Percentiles rank a stretch among this genome's conserved stretches.
These are phyloP conservation scores for Bauhinia variegata DNA, from an alignment of 306 rosid genomes.

Conservation along the genomic window DNA sequence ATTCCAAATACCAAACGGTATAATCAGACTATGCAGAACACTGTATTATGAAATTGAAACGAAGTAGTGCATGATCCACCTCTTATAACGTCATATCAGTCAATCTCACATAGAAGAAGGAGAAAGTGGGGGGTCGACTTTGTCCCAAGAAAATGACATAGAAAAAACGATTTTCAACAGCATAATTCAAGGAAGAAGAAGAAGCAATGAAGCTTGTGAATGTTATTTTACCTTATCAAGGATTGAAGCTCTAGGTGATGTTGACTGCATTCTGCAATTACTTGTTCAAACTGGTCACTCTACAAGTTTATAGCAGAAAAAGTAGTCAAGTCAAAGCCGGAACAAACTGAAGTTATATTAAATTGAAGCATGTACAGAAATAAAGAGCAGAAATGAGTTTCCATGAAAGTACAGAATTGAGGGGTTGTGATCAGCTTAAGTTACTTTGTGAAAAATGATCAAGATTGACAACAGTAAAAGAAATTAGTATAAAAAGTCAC, in stretches of 20 bases:
- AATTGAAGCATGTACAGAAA: too few relatives aligned
- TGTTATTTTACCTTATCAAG: slow-evolving; percentile 43
- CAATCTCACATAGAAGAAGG: background rate
- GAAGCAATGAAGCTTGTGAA: slow-evolving; percentile 7
- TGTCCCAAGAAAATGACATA: background rate
- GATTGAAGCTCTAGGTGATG: slow-evolving; percentile 55
- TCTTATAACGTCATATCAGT: background rate
- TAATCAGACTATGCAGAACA: background rate
- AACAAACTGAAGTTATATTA: too few relatives aligned
- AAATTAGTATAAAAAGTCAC: too few relatives aligned
- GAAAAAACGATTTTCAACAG: background rate
- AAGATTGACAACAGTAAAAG: too few relatives aligned
- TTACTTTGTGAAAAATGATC: too few relatives aligned
- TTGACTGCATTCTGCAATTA: slow-evolving; percentile 50
- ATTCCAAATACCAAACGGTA: background rate
- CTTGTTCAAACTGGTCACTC: slow-evolving; percentile 52
- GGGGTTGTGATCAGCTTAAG: too few relatives aligned
- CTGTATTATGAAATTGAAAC: background rate
- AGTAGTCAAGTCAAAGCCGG: too few relatives aligned
- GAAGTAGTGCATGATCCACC: background rate
- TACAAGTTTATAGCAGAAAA: background rate
- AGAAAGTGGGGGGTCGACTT: too few relatives aligned
- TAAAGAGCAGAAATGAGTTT: too few relatives aligned
- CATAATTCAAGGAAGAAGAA: slow-evolving; percentile 1
- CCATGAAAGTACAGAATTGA: too few relatives aligned